Percentiles rank a stretch among this genome's conserved stretches.
These are phyloP conservation scores for Royoungia palumana DNA, from an alignment of 768 basidiomycete species.

Conservation along the genomic window DNA sequence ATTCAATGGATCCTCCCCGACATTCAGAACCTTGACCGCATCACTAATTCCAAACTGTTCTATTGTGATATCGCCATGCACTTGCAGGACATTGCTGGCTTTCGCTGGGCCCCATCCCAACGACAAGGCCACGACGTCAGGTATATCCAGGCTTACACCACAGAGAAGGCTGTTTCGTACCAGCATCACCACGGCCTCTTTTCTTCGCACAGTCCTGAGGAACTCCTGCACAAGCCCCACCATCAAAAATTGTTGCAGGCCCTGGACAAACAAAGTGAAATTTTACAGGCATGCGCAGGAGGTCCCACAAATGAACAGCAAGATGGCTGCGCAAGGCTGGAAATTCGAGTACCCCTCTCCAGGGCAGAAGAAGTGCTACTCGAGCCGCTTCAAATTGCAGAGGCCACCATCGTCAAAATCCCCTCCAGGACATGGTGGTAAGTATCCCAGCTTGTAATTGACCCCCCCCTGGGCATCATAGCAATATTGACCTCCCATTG, in stretches of 20 bases:
- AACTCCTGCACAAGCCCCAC: neutral
- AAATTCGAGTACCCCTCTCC: neutral
- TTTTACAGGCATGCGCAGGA: neutral
- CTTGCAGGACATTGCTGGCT: neutral
- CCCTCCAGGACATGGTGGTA: neutral
- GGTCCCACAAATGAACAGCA: neutral
- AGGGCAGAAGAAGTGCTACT: neutral
- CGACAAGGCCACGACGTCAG: neutral
- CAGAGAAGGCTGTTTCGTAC: conserved; percentile 7
- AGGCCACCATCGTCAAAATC: neutral
- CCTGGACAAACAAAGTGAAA: neutral
- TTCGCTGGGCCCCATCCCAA: neutral
- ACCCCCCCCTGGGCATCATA: too few species aligned
- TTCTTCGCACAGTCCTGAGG: neutral
- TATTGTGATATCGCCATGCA: neutral
- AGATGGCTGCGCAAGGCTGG: conserved; percentile 2
- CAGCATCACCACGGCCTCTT: conserved; percentile 2
- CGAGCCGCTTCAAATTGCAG: neutral
- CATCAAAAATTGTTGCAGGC: neutral
- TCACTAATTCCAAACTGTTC: neutral
- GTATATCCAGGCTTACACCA: conserved; percentile 9
- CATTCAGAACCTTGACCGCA: neutral
- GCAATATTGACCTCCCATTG: too few species aligned
- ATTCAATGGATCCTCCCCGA: neutral
- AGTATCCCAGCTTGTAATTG: neutral